Base-by-base conservation (phyloP, 164 flowering plant species). In the Warburgia ugandensis region DNA sequence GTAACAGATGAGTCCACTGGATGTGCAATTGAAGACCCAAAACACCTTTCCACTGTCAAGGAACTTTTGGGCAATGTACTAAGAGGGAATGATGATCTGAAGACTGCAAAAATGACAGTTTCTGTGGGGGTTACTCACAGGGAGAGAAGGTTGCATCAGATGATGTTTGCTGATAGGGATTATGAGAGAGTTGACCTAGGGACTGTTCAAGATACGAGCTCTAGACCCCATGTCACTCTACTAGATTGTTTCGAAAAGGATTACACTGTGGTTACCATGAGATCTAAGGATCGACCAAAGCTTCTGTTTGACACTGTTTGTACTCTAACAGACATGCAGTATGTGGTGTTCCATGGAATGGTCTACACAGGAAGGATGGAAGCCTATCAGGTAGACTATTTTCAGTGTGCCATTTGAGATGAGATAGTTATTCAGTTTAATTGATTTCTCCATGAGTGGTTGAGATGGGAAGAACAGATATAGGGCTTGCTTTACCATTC, bases 241-340 rank as follows among this genome's bases (percentile, higher is more conserved):
- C 43, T 56, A 21, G 64, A 82, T 56, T 79, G 83, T 50, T 48
- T 54, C 2, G 84, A 86, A 50, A 86, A 68, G 60, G 84, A 70
- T 66, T 86, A 86, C 53, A 73, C 91, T 10, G 78, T 83, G 33
- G 66, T 83, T 29, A 79, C 74, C 8, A 69, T 81, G 77, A 75
- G 77, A 50, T 77, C 79, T 1, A 68, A 64, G 49, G 91, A 86
- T 61, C 69, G 95, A 19, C 92, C 86, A 1, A 86, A 83, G 64
- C 66, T 86, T 32, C 49, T 86, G 51, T 83, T 79, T 66, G 95
- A 83, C 45, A 71, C 63, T 17, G 60, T 83, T 16, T 86, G 95
- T 68, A 74, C 92, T 27, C 59, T 86, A 6, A 86, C 95, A 0
- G 92, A 83, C 57, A 86, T 86, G 96, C 75, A 86, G 52, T 86